Conservation (phyloP, 2,329 filamentous ascomycete species). For the Aspergillus hiratsukae region DNA sequence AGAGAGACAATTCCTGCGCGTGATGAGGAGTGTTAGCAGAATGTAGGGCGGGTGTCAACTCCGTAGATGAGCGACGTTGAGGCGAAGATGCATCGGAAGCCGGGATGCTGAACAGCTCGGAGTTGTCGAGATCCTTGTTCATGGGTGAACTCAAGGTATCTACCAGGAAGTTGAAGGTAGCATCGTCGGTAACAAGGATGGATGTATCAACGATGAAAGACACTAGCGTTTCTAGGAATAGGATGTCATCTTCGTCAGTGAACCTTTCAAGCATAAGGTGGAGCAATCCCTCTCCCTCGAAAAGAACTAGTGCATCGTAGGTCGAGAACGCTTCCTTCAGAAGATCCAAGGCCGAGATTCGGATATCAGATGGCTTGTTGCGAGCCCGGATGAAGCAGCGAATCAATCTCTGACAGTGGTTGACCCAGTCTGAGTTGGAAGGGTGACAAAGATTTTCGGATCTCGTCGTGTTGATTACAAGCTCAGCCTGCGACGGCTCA, state of each 20-base stretch:
- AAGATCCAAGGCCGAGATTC: constrained; percentile 36
- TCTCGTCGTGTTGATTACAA: constrained; percentile 33
- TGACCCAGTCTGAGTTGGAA: constrained; percentile 30
- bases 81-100: constrained; percentile 26
- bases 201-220: constrained; percentile 36
- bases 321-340: constrained; percentile 36
- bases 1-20: constrained; percentile 27
- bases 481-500: constrained; percentile 35
- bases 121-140: constrained; percentile 29
- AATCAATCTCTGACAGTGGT: constrained; percentile 31
- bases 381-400: constrained; percentile 34
- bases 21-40: neutral
- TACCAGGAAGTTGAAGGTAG: constrained; percentile 29
- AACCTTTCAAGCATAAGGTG: constrained; percentile 32
- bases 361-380: constrained; percentile 37
- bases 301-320: constrained; percentile 26
- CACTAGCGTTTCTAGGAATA: constrained; percentile 37
- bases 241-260: constrained; percentile 32
- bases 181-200: constrained; percentile 24
- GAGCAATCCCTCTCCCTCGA: constrained; percentile 31
- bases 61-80: constrained; percentile 28
- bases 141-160: constrained; percentile 34
- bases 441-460: constrained; percentile 32
- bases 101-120: constrained; percentile 39
- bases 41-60: constrained; percentile 7